Evolutionary conservation across 345 rosid species (phyloP).

Genomic region (Euclidium syriacum): DNA sequence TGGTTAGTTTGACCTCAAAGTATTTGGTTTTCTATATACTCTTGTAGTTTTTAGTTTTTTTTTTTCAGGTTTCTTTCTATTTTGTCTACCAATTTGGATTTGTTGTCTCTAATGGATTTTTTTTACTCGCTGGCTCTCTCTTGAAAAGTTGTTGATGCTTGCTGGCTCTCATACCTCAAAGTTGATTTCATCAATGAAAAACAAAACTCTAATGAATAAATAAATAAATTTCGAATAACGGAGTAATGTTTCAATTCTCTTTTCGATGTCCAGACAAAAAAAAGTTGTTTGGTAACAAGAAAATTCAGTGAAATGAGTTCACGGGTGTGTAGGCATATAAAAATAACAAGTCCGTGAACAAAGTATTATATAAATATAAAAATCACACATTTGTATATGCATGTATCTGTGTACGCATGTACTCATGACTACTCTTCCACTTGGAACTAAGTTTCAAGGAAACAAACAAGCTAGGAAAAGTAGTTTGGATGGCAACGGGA

Average conservation of each 20-base stretch:
- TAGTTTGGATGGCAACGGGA: constrained; percentile 5
- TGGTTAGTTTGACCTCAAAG: too few species aligned
- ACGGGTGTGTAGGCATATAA: constrained; percentile 13
- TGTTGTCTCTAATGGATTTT: too few species aligned
- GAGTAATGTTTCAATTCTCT: neutral
- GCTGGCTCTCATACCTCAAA: too few species aligned
- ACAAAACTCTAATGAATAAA: too few species aligned
- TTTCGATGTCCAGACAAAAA: neutral
- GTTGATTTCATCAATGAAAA: too few species aligned
- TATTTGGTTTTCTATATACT: too few species aligned
- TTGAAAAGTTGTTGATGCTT: too few species aligned
- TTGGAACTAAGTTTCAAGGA: constrained; percentile 4
- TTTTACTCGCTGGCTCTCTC: too few species aligned
- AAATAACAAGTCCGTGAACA: constrained; percentile 26
- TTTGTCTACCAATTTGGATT: too few species aligned
- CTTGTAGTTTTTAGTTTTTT: too few species aligned
- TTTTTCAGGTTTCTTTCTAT: too few species aligned
- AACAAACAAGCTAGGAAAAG: constrained; percentile 12
- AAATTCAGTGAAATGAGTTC: constrained; percentile 11
- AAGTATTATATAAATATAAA: neutral
- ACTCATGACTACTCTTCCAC: constrained; percentile 14
- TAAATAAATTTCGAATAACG: neutral
- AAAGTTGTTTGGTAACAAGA: constrained; percentile 3
- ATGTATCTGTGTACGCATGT: neutral
- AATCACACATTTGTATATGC: neutral